Evolutionary conservation across 2,329 filamentous ascomycete species (phyloP).

Genomic region (Diaporthe humulicola): DNA sequence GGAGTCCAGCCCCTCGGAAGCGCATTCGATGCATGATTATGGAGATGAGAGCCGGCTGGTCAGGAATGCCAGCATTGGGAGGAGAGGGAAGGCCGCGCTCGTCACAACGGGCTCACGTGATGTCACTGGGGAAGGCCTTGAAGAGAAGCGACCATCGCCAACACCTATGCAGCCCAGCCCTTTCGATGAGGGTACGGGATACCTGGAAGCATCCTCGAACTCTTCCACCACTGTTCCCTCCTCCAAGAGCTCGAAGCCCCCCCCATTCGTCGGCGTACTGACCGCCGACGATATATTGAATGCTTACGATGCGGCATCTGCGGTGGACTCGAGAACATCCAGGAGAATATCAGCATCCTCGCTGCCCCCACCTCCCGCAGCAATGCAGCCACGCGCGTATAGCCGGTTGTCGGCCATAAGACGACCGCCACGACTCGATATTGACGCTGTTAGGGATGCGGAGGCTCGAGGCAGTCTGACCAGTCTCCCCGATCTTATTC

Average conservation of each 20-base stretch:
- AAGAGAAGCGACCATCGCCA: constrained; percentile 52
- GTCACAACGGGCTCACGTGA: constrained; percentile 52
- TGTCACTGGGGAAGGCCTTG: constrained; percentile 45
- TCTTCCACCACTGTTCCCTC: constrained; percentile 59
- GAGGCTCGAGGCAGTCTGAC: constrained; percentile 91
- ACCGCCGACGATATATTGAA: constrained; percentile 63
- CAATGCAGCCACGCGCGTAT: constrained; percentile 46
- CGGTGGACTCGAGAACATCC: constrained; percentile 55
- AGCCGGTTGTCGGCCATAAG: constrained; percentile 68
- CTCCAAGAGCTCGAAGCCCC: constrained; percentile 42
- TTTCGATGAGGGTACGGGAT: constrained; percentile 60
- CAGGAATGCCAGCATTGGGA: constrained; percentile 72
- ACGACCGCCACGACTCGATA: constrained; percentile 81
- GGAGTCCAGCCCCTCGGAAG: constrained; percentile 47
- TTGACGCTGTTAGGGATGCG: constrained; percentile 84
- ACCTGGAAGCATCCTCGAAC: constrained; percentile 60
- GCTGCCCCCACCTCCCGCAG: constrained; percentile 44
- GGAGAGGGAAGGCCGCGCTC: constrained; percentile 69
- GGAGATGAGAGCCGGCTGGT: constrained; percentile 70
- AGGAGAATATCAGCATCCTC: constrained; percentile 42
- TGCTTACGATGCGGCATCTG: constrained; percentile 64
- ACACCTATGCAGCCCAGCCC: constrained; percentile 53
- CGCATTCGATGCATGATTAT: constrained; percentile 51
- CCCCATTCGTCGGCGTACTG: constrained; percentile 45
- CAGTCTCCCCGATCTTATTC: constrained; percentile 91